phyloP scores from a whole-genome alignment of 805 yeast species.

The Wickerhamomyces pijperi region DNA sequence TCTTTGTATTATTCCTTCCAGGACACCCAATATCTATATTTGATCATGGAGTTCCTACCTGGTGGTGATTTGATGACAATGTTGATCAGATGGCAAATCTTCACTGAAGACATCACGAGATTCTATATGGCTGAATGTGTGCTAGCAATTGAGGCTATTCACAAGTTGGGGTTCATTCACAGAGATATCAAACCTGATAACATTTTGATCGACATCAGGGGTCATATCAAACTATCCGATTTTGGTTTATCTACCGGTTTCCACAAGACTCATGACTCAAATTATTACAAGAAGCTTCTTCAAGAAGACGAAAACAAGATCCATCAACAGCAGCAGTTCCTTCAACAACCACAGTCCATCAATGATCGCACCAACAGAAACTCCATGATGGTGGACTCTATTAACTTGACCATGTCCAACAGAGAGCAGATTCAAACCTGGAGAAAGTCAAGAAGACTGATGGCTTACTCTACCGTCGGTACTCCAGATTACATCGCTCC shows the following conservation, averaged over 20 bases:
- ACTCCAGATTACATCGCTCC: conserved; percentile 99
- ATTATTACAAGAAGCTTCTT: conserved; percentile 67
- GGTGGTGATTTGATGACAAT: conserved; percentile 97
- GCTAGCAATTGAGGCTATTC: conserved; percentile 86
- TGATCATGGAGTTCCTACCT: conserved; percentile 98
- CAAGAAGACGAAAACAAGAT: conserved; percentile 47
- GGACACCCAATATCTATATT: conserved; percentile 76
- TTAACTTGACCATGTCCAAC: conserved; percentile 89
- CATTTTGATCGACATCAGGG: conserved; percentile 72
- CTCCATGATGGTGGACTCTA: conserved; percentile 85
- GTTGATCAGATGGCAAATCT: conserved; percentile 83
- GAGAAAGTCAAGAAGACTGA: conserved; percentile 65
- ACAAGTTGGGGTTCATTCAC: conserved; percentile 91
- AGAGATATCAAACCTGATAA: conserved; percentile 98
- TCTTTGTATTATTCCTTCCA: conserved; percentile 91
- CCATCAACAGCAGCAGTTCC: not conserved
- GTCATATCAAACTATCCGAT: conserved; percentile 89
- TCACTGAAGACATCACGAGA: conserved; percentile 91
- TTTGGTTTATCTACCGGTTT: conserved; percentile 97
- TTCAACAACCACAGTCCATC: conserved; percentile 25
- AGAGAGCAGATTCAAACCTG: conserved; percentile 74
- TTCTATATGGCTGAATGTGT: conserved; percentile 96
- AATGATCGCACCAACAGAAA: conserved; percentile 38
- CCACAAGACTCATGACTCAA: conserved; percentile 85
- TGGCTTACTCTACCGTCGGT: conserved; percentile 96